These are phyloP conservation scores for Apostasia ramifera DNA, from an alignment of 106 monocot species.

Conservation along the genomic window DNA sequence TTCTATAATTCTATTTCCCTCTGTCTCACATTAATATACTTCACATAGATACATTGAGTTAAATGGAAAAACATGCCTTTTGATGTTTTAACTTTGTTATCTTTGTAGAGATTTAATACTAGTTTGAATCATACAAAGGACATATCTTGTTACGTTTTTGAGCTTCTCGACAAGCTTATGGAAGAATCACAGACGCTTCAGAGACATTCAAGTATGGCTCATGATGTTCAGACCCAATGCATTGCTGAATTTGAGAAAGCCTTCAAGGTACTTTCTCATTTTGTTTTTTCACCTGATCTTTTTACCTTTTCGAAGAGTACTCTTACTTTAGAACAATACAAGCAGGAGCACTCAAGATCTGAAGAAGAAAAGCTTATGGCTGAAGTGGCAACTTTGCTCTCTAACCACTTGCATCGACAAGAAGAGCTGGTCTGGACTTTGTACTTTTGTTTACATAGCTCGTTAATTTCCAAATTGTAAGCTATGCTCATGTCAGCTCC, in stretches of 20 bases:
- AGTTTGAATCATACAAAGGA: conserved; percentile 44
- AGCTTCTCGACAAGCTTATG: conserved; percentile 43
- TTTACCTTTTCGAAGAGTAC: background rate
- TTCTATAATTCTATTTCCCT: background rate
- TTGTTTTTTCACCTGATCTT: background rate
- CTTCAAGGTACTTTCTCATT: conserved; percentile 50
- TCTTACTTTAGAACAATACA: conserved; percentile 11
- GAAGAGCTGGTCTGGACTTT: conserved; percentile 55
- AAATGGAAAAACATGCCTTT: background rate
- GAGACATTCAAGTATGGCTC: conserved; percentile 29
- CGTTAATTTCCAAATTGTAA: too few relatives aligned
- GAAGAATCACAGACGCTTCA: conserved; percentile 41
- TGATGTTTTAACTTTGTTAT: background rate
- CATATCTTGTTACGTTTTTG: conserved; percentile 48
- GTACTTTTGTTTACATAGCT: too few relatives aligned
- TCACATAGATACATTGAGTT: background rate
- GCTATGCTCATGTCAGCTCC: background rate
- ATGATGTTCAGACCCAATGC: conserved; percentile 40
- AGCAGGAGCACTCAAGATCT: conserved; percentile 69
- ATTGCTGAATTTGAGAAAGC: conserved; percentile 66
- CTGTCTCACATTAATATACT: background rate
- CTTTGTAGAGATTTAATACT: conserved; percentile 46
- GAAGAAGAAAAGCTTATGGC: conserved; percentile 73
- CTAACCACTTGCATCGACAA: conserved; percentile 55
- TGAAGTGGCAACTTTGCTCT: conserved; percentile 55